These are phyloP conservation scores for Cladochytrium replicatum DNA, from an alignment of 192 early-diverging fungal genomes.

Conservation along the genomic window DNA sequence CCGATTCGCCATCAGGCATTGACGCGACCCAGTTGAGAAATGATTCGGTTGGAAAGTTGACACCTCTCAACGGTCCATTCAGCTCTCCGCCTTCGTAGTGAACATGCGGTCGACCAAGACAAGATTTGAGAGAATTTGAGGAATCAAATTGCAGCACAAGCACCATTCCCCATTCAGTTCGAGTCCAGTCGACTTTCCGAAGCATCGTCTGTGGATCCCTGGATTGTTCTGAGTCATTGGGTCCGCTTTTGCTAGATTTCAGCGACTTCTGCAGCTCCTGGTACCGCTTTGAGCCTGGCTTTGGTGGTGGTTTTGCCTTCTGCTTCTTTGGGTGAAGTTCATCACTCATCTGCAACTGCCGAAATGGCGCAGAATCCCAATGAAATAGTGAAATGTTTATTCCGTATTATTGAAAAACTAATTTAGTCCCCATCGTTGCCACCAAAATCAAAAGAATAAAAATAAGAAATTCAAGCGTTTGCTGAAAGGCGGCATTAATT, in stretches of 20 bases:
- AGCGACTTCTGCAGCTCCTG: conserved; percentile 12
- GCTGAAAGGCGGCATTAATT: too few relatives aligned
- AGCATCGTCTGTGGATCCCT: neutral
- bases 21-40: conserved; percentile 12
- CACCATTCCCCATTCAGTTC: too few relatives aligned
- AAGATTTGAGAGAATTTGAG: conserved; percentile 10
- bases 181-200: too few relatives aligned
- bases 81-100: conserved; percentile 32
- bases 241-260: conserved; percentile 1
- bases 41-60: conserved; percentile 29
- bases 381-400: too few relatives aligned
- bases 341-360: too few relatives aligned
- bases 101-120: conserved; percentile 31
- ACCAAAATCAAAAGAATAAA: too few relatives aligned
- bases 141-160: conserved; percentile 22
- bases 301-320: conserved; percentile 22
- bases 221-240: neutral
- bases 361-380: too few relatives aligned
- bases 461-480: too few relatives aligned
- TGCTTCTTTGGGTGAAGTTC: too few relatives aligned
- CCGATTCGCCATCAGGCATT: conserved; percentile 4
- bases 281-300: conserved; percentile 25
- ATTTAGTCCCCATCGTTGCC: too few relatives aligned
- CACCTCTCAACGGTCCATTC: conserved; percentile 39
- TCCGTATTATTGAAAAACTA: too few relatives aligned